A percentile compares a stretch with the other conserved stretches of the same genome.
phyloP scores from a whole-genome alignment of 2,329 filamentous ascomycete species.

The Nannizziopsis barbatae region DNA sequence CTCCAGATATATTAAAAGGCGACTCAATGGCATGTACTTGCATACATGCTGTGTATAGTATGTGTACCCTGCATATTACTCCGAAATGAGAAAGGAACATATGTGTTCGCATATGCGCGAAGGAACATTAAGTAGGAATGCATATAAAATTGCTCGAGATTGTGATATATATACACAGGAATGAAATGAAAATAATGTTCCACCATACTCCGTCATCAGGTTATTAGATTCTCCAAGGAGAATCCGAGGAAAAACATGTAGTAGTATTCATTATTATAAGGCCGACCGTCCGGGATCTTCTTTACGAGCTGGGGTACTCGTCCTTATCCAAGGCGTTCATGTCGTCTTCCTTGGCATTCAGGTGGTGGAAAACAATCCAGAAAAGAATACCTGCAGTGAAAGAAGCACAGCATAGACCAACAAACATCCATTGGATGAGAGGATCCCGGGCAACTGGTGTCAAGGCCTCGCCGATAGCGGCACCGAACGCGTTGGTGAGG shows the following conservation, averaged over 20 bases:
- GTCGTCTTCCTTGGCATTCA: slow-evolving; percentile 40
- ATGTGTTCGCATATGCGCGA: too few species aligned
- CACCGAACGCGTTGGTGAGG: slow-evolving; percentile 48
- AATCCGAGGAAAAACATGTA: background rate
- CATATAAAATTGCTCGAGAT: too few species aligned
- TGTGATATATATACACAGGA: too few species aligned
- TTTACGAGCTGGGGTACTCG: slow-evolving; percentile 13
- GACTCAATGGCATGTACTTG: too few species aligned
- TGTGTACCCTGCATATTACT: too few species aligned
- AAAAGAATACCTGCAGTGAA: slow-evolving; percentile 44
- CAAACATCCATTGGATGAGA: slow-evolving; percentile 56
- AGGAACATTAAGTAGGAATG: too few species aligned
- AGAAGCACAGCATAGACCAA: slow-evolving; percentile 43
- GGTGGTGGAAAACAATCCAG: slow-evolving; percentile 40
- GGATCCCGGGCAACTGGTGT: slow-evolving; percentile 53
- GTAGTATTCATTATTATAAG: background rate
- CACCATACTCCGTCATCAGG: background rate
- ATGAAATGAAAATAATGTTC: too few species aligned
- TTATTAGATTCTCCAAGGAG: background rate
- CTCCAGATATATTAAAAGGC: too few species aligned
- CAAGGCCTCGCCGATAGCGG: slow-evolving; percentile 51
- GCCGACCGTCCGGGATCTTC: background rate
- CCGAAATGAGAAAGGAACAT: too few species aligned
- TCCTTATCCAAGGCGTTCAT: slow-evolving; percentile 41
- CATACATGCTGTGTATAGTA: too few species aligned